phyloP scores from a whole-genome alignment of 257 asterid genomes.

The Petrea volubilis region DNA sequence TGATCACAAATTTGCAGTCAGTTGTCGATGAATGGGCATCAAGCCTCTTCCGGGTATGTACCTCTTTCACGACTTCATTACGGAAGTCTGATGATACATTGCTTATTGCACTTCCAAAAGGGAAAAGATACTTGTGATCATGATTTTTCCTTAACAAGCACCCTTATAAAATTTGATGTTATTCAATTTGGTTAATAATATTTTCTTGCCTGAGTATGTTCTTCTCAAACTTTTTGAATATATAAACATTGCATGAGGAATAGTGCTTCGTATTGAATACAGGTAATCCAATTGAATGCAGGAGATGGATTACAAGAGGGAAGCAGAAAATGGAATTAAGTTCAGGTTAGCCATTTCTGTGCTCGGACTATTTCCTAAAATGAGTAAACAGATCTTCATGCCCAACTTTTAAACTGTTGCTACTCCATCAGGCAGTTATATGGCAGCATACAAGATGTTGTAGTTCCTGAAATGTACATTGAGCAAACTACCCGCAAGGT shows the following conservation, averaged over 20 bases:
- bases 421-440: slow-evolving; percentile 69
- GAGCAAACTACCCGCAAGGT: slow-evolving; percentile 82
- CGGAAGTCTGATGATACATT: slow-evolving; percentile 21
- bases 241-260: slow-evolving; percentile 41
- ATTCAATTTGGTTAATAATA: neutral
- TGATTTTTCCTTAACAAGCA: no score
- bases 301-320: slow-evolving; percentile 95
- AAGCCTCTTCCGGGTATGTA: slow-evolving; percentile 93
- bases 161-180: neutral
- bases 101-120: slow-evolving; percentile 11
- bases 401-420: slow-evolving; percentile 24
- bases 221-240: slow-evolving; percentile 13
- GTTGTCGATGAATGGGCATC: slow-evolving; percentile 98
- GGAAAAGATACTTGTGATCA: slow-evolving; percentile 8
- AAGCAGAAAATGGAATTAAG: slow-evolving; percentile 85
- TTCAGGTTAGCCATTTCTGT: slow-evolving; percentile 59
- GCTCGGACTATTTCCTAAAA: neutral
- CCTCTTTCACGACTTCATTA: slow-evolving; percentile 26
- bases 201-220: slow-evolving; percentile 18
- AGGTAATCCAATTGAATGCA: slow-evolving; percentile 99
- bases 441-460: slow-evolving; percentile 79
- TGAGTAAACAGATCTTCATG: slow-evolving; percentile 2
- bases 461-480: slow-evolving; percentile 80
- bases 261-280: slow-evolving; percentile 95
- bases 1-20: slow-evolving; percentile 54